These are phyloP conservation scores for Alternaria conjuncta DNA, from an alignment of 2,329 filamentous ascomycete species.

Conservation along the genomic window DNA sequence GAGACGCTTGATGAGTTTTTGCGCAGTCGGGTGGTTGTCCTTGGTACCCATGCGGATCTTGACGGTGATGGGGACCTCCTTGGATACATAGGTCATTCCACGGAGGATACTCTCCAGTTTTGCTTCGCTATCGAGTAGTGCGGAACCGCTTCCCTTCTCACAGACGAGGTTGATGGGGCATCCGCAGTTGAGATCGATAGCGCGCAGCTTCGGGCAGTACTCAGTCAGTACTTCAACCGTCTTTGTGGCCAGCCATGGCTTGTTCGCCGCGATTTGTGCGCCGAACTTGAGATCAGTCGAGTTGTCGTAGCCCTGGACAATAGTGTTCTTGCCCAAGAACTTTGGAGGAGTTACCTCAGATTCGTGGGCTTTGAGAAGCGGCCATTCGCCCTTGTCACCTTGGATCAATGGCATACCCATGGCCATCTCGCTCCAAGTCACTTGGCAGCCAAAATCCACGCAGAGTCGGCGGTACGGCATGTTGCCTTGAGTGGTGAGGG, in stretches of 20 bases:
- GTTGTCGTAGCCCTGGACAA: slow-evolving; percentile 82
- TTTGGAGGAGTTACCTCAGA: slow-evolving; percentile 77
- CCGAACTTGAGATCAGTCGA: slow-evolving; percentile 85
- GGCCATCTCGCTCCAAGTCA: slow-evolving; percentile 99
- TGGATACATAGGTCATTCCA: slow-evolving; percentile 94
- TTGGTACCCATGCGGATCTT: slow-evolving; percentile 94
- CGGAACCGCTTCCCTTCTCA: slow-evolving; percentile 86
- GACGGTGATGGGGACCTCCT: slow-evolving; percentile 87
- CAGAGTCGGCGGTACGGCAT: slow-evolving; percentile 92
- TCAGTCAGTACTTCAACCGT: slow-evolving; percentile 80
- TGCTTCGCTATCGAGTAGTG: slow-evolving; percentile 82
- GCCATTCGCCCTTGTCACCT: slow-evolving; percentile 92
- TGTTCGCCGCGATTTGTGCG: slow-evolving; percentile 89
- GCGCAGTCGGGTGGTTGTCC: slow-evolving; percentile 78
- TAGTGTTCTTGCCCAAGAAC: slow-evolving; percentile 61
- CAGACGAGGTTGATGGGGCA: slow-evolving; percentile 96
- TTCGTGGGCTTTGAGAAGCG: slow-evolving; percentile 89
- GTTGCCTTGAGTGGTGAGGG: slow-evolving; percentile 95
- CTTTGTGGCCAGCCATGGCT: slow-evolving; percentile 89
- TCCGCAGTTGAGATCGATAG: slow-evolving; percentile 95
- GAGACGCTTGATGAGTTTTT: slow-evolving; percentile 81
- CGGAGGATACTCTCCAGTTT: slow-evolving; percentile 95
- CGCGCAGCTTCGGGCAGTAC: slow-evolving; percentile 80
- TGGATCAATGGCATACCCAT: slow-evolving; percentile 89
- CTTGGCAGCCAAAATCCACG: slow-evolving; percentile 83